A percentile compares a stretch with the other conserved stretches of the same genome.
Evolutionary conservation across 345 rosid genomes (phyloP).

Genomic region (Heritiera littoralis): DNA sequence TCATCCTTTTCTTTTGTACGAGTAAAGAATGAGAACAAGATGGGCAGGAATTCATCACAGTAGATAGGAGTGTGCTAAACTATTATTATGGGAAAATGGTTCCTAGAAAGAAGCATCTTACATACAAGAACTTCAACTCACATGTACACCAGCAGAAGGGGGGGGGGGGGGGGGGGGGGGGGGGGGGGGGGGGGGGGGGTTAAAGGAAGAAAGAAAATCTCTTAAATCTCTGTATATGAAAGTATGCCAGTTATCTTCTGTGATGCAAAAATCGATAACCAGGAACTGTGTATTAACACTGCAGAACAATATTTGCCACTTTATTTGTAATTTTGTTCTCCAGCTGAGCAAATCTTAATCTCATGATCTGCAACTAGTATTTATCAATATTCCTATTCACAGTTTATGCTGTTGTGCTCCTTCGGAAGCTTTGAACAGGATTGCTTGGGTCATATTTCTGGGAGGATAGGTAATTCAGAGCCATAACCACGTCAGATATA

Average conservation of each 20-base stretch:
- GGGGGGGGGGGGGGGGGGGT: no score
- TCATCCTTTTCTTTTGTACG: neutral
- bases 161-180: no score
- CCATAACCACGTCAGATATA: conserved; percentile 76
- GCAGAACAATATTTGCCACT: conserved; percentile 2
- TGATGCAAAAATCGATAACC: conserved; percentile 40
- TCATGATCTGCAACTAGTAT: conserved; percentile 10
- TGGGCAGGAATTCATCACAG: neutral
- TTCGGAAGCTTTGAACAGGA: conserved; percentile 36
- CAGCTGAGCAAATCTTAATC: neutral
- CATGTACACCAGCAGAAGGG: conserved; percentile 37
- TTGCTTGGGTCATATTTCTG: conserved; percentile 52
- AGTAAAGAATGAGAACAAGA: neutral
- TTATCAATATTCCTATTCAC: conserved; percentile 18
- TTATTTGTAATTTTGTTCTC: conserved; percentile 1
- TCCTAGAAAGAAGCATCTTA: conserved; percentile 36
- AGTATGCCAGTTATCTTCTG: conserved; percentile 33
- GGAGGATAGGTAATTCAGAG: conserved; percentile 72
- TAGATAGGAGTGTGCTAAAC: conserved; percentile 23
- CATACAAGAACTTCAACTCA: conserved; percentile 38
- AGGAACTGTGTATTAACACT: conserved; percentile 20
- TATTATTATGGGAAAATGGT: conserved; percentile 26
- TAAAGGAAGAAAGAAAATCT: conserved; percentile 6
- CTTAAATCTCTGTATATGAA: conserved; percentile 26
- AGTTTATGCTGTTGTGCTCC: conserved; percentile 17